Percentiles rank a stretch among this genome's conserved stretches.
These are phyloP conservation scores for Emiliania huxleyi DNA, from an alignment of 78 protist genomes.

Conservation along the genomic window DNA sequence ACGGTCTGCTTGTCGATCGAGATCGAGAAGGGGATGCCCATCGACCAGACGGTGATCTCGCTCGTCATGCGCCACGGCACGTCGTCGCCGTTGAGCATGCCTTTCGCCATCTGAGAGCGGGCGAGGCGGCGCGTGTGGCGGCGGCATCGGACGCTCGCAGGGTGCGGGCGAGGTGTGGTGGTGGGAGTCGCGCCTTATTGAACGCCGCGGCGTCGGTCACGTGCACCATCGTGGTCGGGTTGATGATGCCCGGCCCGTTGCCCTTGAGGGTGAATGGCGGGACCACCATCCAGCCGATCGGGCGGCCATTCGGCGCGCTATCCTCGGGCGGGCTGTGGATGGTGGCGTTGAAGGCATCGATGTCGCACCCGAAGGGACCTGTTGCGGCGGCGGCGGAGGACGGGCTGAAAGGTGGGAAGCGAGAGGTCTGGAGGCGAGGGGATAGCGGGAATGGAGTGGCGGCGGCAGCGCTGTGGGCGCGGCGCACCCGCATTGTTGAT, in stretches of 20 bases:
- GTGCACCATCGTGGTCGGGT: background rate
- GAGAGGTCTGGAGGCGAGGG: no score
- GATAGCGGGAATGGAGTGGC: no score
- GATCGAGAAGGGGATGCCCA: background rate
- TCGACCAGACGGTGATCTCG: background rate
- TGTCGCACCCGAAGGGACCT: background rate
- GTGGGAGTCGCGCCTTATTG: background rate
- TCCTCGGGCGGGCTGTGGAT: background rate
- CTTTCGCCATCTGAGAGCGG: background rate
- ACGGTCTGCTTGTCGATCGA: background rate
- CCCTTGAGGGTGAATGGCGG: background rate
- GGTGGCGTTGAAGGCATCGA: background rate
- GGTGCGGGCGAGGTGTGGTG: no score
- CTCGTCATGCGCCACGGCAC: background rate
- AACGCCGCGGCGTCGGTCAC: background rate
- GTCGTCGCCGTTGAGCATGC: background rate
- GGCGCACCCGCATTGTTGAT: background rate
- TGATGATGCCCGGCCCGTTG: background rate
- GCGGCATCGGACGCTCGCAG: no score
- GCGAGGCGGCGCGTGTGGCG: no score
- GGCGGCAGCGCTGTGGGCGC: no score
- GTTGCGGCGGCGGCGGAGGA: no score
- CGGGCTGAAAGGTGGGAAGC: no score
- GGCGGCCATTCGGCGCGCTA: background rate
- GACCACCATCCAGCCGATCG: background rate